A percentile compares a stretch with the other conserved stretches of the same genome.
Conservation (phyloP, 2,329 filamentous ascomycete species). For the Alternaria triticina region DNA sequence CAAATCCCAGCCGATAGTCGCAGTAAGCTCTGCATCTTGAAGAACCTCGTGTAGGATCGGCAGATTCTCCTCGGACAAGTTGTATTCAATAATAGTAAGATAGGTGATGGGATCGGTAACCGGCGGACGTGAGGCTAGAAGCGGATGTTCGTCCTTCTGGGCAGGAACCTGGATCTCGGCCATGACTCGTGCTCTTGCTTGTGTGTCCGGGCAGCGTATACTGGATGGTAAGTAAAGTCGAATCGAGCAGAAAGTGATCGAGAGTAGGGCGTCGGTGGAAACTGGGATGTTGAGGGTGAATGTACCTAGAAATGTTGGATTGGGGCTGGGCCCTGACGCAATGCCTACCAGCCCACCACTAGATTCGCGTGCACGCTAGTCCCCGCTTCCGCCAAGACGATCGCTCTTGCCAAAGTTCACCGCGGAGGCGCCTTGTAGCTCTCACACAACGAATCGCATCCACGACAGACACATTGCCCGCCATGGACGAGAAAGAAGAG, state of each 20-base stretch:
- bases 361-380: conserved; percentile 12
- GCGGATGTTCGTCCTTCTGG: conserved; percentile 51
- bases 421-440: conserved; percentile 13
- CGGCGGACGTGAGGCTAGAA: conserved; percentile 65
- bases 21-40: conserved; percentile 71
- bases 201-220: neutral
- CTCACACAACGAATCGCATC: conserved; percentile 9
- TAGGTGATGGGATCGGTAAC: conserved; percentile 76
- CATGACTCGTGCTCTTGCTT: conserved; percentile 27
- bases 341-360: conserved; percentile 13
- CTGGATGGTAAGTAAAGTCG: neutral
- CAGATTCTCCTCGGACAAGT: conserved; percentile 70
- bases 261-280: neutral
- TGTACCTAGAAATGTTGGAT: conserved; percentile 7
- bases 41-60: conserved; percentile 72
- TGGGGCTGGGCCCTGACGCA: conserved; percentile 22
- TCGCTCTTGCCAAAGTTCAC: conserved; percentile 25
- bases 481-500: conserved; percentile 85
- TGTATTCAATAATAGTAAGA: conserved; percentile 77
- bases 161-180: conserved; percentile 35
- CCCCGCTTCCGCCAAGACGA: conserved; percentile 24
- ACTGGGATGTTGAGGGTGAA: conserved; percentile 2
- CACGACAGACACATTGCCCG: conserved; percentile 23
- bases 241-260: neutral
- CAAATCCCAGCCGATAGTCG: conserved; percentile 83